phyloP scores from a whole-genome alignment of 2,329 filamentous ascomycete species.

The Onygenales sp. region DNA sequence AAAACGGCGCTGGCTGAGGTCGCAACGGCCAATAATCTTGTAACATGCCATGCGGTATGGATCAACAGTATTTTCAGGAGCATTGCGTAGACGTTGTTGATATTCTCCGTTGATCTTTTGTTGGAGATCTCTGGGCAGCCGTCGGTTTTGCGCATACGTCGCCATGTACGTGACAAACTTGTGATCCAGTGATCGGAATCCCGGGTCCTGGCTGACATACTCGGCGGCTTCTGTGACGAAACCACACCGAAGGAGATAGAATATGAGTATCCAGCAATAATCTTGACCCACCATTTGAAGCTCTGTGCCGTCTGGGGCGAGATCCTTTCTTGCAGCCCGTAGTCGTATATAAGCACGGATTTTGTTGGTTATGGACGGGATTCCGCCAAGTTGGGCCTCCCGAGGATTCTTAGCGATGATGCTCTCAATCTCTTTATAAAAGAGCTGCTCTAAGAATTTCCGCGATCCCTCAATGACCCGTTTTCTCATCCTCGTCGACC shows the following conservation, averaged over 20 bases:
- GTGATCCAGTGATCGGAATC: constrained; percentile 83
- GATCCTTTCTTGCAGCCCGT: constrained; percentile 67
- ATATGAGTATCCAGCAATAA: constrained; percentile 88
- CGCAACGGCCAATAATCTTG: constrained; percentile 82
- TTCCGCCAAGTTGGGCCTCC: constrained; percentile 81
- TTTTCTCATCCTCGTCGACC: constrained; percentile 60
- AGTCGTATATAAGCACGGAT: constrained; percentile 86
- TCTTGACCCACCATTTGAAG: constrained; percentile 73
- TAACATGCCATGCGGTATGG: constrained; percentile 96
- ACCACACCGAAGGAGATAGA: constrained; percentile 79
- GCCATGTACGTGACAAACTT: constrained; percentile 83
- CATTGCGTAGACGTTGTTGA: constrained; percentile 71
- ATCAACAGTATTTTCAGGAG: constrained; percentile 78
- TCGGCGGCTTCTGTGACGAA: constrained; percentile 73
- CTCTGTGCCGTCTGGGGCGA: constrained; percentile 70
- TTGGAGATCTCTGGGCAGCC: constrained; percentile 68
- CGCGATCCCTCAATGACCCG: constrained; percentile 73
- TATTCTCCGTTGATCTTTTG: constrained; percentile 87
- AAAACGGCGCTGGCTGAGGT: constrained; percentile 47
- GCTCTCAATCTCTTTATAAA: constrained; percentile 66
- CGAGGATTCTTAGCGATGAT: constrained; percentile 73
- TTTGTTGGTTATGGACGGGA: constrained; percentile 80
- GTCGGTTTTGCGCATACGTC: constrained; percentile 70
- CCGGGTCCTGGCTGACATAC: constrained; percentile 71
- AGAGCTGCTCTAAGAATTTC: constrained; percentile 68